These are phyloP conservation scores for Rhodomyrtus psidioides DNA, from an alignment of 441 rosid species.

Conservation along the genomic window DNA sequence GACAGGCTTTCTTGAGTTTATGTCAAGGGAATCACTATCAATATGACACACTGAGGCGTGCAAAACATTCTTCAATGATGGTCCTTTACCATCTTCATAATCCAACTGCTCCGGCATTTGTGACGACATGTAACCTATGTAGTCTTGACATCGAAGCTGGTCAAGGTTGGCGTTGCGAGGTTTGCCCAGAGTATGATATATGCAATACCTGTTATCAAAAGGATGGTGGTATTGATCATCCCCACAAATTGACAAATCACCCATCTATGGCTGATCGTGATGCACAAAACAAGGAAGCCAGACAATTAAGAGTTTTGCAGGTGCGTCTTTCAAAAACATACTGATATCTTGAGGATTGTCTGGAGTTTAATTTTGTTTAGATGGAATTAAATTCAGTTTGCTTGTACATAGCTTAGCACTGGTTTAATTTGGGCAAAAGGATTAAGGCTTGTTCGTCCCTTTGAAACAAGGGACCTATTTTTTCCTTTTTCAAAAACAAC, in stretches of 20 bases:
- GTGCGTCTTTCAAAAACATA: constrained; percentile 24
- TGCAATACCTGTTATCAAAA: constrained; percentile 86
- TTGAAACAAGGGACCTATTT: not conserved
- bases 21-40: constrained; percentile 99
- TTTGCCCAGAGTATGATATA: constrained; percentile 96
- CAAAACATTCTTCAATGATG: constrained; percentile 99
- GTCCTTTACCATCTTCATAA: constrained; percentile 99
- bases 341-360: not conserved
- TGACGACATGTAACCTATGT: constrained; percentile 81
- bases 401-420: not conserved
- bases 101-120: constrained; percentile 99
- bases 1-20: constrained; percentile 98
- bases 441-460: not conserved
- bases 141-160: constrained; percentile 97
- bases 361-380: not conserved
- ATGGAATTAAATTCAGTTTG: not conserved
- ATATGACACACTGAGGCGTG: constrained; percentile 95
- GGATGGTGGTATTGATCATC: constrained; percentile 93
- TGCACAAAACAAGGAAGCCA: constrained; percentile 98
- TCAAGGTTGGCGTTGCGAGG: constrained; percentile 99
- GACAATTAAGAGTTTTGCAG: constrained; percentile 87
- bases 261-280: constrained; percentile 92
- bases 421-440: not conserved
- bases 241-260: constrained; percentile 95
- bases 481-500: not conserved